Conservation (phyloP, 2,329 filamentous ascomycete genomes). For the Xylariaceae sp. region DNA sequence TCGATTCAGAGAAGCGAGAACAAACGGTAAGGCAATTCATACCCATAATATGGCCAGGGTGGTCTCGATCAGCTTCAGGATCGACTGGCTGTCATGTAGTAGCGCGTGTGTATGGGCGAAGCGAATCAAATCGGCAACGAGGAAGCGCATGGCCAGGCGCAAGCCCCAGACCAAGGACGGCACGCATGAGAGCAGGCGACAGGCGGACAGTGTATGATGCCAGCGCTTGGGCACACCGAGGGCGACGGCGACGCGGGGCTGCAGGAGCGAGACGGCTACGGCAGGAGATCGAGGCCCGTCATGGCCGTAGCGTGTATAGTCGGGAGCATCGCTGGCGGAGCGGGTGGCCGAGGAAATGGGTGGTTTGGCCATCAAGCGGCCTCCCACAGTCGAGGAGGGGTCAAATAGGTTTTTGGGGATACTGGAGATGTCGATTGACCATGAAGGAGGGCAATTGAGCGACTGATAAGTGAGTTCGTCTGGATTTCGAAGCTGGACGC, state of each 20-base stretch:
- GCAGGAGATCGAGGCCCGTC: slow-evolving; percentile 7
- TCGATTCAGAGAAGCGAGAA: too few relatives aligned
- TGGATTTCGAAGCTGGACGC: too few relatives aligned
- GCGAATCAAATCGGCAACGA: slow-evolving; percentile 55
- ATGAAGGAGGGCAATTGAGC: too few relatives aligned
- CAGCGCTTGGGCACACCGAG: slow-evolving; percentile 69
- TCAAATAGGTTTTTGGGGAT: too few relatives aligned
- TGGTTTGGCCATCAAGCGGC: background rate
- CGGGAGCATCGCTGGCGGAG: slow-evolving; percentile 8
- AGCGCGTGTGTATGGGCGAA: slow-evolving; percentile 24
- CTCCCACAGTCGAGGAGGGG: too few relatives aligned
- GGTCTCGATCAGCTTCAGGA: slow-evolving; percentile 62
- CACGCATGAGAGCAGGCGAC: slow-evolving; percentile 66
- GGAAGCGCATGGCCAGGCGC: slow-evolving; percentile 62
- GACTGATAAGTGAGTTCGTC: too few relatives aligned
- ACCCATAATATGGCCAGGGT: slow-evolving; percentile 72
- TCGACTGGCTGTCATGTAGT: slow-evolving; percentile 38
- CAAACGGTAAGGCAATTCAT: slow-evolving; percentile 24
- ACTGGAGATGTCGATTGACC: too few relatives aligned
- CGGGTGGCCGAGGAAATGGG: background rate
- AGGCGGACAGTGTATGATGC: slow-evolving; percentile 69
- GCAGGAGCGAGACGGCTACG: slow-evolving; percentile 46
- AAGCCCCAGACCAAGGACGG: slow-evolving; percentile 71
- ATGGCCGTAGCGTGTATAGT: slow-evolving; percentile 4
- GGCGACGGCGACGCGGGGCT: slow-evolving; percentile 74